Conservation (phyloP, 75 land plant genomes). For the Azolla pinnata region DNA sequence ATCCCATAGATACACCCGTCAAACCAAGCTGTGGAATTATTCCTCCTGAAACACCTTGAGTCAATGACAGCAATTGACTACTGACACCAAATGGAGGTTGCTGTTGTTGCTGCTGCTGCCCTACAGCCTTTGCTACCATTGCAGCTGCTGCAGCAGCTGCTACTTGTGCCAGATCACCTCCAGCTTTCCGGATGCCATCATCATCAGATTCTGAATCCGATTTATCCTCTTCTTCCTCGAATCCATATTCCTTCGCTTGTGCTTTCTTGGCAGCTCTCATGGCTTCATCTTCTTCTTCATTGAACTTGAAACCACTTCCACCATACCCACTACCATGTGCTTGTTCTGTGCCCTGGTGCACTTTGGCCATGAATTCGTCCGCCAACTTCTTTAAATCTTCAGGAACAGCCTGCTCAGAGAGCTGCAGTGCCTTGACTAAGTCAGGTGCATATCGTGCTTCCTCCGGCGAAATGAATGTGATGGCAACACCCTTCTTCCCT, state of each 20-base stretch:
- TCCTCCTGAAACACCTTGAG: slow-evolving; percentile 10
- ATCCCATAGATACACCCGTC: slow-evolving; percentile 26
- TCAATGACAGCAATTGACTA: slow-evolving; percentile 22
- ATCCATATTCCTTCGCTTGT: slow-evolving; percentile 94
- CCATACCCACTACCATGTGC: slow-evolving; percentile 98
- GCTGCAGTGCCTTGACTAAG: slow-evolving; percentile 87
- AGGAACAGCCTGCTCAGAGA: slow-evolving; percentile 89
- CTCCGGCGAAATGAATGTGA: slow-evolving; percentile 82
- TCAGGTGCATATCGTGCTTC: slow-evolving; percentile 94
- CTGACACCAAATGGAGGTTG: slow-evolving; percentile 11
- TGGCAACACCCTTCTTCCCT: slow-evolving; percentile 73
- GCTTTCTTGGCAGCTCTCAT: slow-evolving; percentile 97
- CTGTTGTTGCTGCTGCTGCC: no score
- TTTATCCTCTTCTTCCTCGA: slow-evolving; percentile 71
- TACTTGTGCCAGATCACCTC: slow-evolving; percentile 63
- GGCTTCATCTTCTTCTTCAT: slow-evolving; percentile 96
- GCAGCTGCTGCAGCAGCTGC: slow-evolving; percentile 61
- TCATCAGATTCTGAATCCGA: slow-evolving; percentile 88
- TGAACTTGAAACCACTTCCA: slow-evolving; percentile 98
- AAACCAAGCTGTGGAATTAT: slow-evolving; percentile 27
- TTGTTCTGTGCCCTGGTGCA: slow-evolving; percentile 82
- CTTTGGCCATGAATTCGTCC: slow-evolving; percentile 87
- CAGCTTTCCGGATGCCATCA: slow-evolving; percentile 76
- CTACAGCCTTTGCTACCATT: slow-evolving; percentile 40
- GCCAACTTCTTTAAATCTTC: slow-evolving; percentile 87